Percentiles rank a stretch among this genome's conserved stretches.
Evolutionary conservation across 306 rosid species (phyloP).

Genomic region (Begonia peltatifolia): DNA sequence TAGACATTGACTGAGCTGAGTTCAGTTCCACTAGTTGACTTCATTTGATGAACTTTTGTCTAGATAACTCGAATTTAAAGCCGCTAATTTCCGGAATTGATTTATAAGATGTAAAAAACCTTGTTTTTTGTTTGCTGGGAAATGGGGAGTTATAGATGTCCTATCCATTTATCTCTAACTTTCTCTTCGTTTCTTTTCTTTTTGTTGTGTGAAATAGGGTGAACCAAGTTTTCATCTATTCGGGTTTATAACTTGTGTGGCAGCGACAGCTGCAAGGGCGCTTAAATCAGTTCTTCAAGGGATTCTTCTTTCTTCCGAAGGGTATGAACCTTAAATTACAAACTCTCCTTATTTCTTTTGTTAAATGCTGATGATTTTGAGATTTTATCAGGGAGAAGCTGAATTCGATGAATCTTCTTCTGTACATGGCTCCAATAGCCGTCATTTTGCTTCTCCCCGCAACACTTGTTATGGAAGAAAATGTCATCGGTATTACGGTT

Average conservation of each 20-base stretch:
- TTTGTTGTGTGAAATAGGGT: neutral
- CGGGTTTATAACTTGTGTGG: constrained; percentile 13
- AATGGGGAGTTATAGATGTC: too few relatives aligned
- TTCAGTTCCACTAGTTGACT: too few relatives aligned
- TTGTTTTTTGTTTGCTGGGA: too few relatives aligned
- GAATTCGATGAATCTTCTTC: constrained; percentile 13
- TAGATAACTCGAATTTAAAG: too few relatives aligned
- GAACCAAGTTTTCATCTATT: constrained; percentile 20
- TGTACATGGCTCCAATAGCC: constrained; percentile 1
- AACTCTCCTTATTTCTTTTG: too few relatives aligned
- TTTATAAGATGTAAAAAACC: too few relatives aligned
- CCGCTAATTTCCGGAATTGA: too few relatives aligned
- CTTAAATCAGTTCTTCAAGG: constrained; percentile 16
- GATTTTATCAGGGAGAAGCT: constrained; percentile 10
- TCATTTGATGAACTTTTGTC: too few relatives aligned
- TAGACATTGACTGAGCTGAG: too few relatives aligned
- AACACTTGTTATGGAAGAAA: constrained; percentile 14
- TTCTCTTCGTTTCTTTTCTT: neutral
- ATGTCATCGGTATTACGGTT: constrained; percentile 9
- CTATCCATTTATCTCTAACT: neutral
- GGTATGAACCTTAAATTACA: neutral
- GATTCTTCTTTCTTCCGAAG: constrained; percentile 16
- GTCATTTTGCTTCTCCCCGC: constrained; percentile 13
- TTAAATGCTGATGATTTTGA: neutral
- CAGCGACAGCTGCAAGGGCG: constrained; percentile 19